Evolutionary conservation across 805 yeast genomes (phyloP), one percentile per base, ranked within the genome.

Genomic region (Crinitomyces ghanaensis): DNA sequence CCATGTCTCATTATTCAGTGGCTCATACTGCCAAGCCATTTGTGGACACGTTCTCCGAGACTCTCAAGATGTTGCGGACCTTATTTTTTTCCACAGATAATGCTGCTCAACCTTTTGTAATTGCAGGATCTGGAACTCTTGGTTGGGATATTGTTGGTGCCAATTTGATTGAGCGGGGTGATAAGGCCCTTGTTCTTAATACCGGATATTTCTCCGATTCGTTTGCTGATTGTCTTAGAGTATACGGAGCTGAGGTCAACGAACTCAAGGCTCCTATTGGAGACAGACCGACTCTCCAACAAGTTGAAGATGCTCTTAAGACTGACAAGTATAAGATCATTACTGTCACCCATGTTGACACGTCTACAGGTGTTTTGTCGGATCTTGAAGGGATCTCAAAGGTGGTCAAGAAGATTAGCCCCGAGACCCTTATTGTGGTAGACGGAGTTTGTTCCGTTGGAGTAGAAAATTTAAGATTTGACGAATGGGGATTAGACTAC

Each of bases 381-480:
- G 78, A 81, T 50, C 75, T 88, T 41, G 64, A 71, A 50, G 61
- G 64, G 12, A 66, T 85, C 37, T 58, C 93, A 18, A 59, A 57
- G 33, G 44, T 76, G n/a, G 77, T 81, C 39, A 72, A 74, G 48
- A 51, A 60, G 41, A 59, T 66, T 2, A 70, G 84, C 3, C 96
- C 97, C 34, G 79, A 80, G 19, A 72, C 95, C 16, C 66, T 88
- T 40, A 66, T 88, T 34, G 62, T 84, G 33, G 94, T 88, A 26
- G 98, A 88, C 56, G 95, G 93, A 30, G 97, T 88, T 19, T 91
- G 97, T 60, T 84, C 96, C 5, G 72, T 86, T 40, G 97, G 80
- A 17, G 91, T 82, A 39, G 98, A 88, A 62, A 69, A 73, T 45
- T 63, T 88, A 42, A 74, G 81, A 48, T 88, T 88, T 53, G 88